phyloP scores from a whole-genome alignment of 352 stramenopile genomes.

The Globisporangium yorkense region DNA sequence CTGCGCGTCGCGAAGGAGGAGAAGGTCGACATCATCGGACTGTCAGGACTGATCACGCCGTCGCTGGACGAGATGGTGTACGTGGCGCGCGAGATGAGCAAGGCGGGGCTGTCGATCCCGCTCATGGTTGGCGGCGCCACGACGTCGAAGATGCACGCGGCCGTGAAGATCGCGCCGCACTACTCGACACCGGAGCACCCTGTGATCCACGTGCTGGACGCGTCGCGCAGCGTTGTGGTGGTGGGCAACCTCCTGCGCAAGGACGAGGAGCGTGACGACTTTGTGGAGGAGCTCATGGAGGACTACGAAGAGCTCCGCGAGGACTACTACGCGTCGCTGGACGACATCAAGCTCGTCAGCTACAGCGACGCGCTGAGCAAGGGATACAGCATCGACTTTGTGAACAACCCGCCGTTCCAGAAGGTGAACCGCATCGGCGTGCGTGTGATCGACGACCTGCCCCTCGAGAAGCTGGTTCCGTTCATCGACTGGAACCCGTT shows the following conservation, averaged over 20 bases:
- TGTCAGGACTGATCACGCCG: conserved; percentile 97
- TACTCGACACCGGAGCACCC: conserved; percentile 94
- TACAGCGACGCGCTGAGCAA: conserved; percentile 56
- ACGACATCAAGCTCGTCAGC: conserved; percentile 62
- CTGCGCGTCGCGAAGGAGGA: conserved; percentile 51
- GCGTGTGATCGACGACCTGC: conserved; percentile 83
- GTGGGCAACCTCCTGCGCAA: conserved; percentile 89
- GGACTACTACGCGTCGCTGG: conserved; percentile 78
- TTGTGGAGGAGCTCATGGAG: conserved; percentile 92
- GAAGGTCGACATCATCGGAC: conserved; percentile 95
- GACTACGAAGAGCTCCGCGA: conserved; percentile 91
- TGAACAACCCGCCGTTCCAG: conserved; percentile 71
- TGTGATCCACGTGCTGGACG: conserved; percentile 98
- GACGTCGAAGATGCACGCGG: conserved; percentile 97
- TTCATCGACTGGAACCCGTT: conserved; percentile 99
- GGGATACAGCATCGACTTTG: conserved; percentile 90
- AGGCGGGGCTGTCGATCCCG: conserved; percentile 91
- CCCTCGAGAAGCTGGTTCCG: conserved; percentile 88
- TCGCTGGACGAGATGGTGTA: conserved; percentile 98
- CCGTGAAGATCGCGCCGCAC: conserved; percentile 96
- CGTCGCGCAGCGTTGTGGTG: conserved; percentile 93
- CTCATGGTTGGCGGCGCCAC: conserved; percentile 96
- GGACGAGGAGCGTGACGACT: conserved; percentile 89
- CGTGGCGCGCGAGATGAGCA: conserved; percentile 94
- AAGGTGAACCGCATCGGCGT: conserved; percentile 82